phyloP scores from a whole-genome alignment of 2,329 filamentous ascomycete species.

The Verruconis gallopava region DNA sequence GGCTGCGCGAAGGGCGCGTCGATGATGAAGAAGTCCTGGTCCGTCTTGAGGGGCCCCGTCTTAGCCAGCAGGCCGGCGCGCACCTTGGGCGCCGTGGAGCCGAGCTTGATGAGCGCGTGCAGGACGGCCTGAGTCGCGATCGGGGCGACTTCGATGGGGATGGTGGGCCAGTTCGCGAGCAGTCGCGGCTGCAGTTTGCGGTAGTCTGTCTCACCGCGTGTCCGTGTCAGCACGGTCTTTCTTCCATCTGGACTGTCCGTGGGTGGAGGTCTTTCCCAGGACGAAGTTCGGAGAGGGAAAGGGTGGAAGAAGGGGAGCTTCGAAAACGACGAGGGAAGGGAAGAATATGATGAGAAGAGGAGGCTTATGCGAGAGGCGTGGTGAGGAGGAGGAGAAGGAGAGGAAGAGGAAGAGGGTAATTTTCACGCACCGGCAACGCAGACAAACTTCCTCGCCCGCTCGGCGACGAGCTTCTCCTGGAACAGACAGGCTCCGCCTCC shows the following conservation, averaged over 20 bases:
- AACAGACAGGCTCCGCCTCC: slow-evolving; percentile 94
- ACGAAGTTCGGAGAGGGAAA: neutral
- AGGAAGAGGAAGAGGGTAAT: neutral
- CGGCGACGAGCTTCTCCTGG: slow-evolving; percentile 92
- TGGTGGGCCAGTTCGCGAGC: slow-evolving; percentile 61
- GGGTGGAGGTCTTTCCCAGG: neutral
- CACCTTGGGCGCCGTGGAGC: slow-evolving; percentile 56
- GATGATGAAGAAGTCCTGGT: slow-evolving; percentile 80
- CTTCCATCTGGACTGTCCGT: neutral
- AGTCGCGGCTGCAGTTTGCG: slow-evolving; percentile 74
- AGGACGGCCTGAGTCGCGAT: slow-evolving; percentile 69
- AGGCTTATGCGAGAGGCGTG: no score
- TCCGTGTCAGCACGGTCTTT: neutral
- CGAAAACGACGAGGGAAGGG: no score
- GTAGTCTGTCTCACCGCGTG: slow-evolving; percentile 47
- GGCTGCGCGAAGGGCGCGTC: slow-evolving; percentile 71
- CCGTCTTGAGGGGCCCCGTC: slow-evolving; percentile 71
- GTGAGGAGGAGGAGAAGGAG: no score
- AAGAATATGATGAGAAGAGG: no score
- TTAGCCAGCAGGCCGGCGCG: slow-evolving; percentile 63
- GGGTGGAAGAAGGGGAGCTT: no score
- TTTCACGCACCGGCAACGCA: slow-evolving; percentile 69
- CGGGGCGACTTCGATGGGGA: slow-evolving; percentile 90
- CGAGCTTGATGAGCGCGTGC: slow-evolving; percentile 56
- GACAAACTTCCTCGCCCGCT: slow-evolving; percentile 71